Evolutionary conservation across 1,284 basidiomycete genomes (phyloP), one percentile per base, ranked within the genome.

Genomic region (Caloboletus firmus): DNA sequence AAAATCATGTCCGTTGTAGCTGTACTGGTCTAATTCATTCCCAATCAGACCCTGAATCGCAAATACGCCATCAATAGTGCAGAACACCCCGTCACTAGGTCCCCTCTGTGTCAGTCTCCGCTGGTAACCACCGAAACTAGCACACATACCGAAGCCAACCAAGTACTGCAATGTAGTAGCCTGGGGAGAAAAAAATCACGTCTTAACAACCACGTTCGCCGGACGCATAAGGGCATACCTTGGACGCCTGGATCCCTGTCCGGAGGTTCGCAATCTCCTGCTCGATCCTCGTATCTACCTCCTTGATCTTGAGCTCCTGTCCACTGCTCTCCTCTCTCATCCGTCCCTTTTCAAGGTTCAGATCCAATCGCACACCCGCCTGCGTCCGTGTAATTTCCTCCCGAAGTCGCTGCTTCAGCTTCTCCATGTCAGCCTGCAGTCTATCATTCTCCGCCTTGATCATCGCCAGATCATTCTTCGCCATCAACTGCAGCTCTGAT

Each of bases 231-330:
- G 2, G 47, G 59, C 75, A 46, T 56, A 82, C 93, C 81, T 98
- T 98, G 52, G 92, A 91, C 24, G 91, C 89, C 70, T 98, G 94
- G 51, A 98, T 97, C 45, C 89, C 82, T 2, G 96, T 97, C 46
- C 93, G 77, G 49, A 98, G 72, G 6, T 87, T 85, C 3, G 95
- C 93, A 67, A 98, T 98, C 75, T 98, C 96, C 67, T 92, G 91
- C 74, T 99, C 96, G 64, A 99, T 98, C 63, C 94, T 77, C 2
- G 96, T 98, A 66, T 99, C 96, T 13, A 98, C 95, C 72, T 99
- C 97, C 72, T 95, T 95, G 71, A 99, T 93, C 83, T 98, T 98
- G 58, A 97, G 78, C 65, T 97, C 95, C 66, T 98, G 94, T 43
- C 89, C 86, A 54, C 87, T 89, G 56, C 87, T 89, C 76, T 99